Evolutionary conservation across 345 rosid species (phyloP).

Genomic region (Clausena lansium): DNA sequence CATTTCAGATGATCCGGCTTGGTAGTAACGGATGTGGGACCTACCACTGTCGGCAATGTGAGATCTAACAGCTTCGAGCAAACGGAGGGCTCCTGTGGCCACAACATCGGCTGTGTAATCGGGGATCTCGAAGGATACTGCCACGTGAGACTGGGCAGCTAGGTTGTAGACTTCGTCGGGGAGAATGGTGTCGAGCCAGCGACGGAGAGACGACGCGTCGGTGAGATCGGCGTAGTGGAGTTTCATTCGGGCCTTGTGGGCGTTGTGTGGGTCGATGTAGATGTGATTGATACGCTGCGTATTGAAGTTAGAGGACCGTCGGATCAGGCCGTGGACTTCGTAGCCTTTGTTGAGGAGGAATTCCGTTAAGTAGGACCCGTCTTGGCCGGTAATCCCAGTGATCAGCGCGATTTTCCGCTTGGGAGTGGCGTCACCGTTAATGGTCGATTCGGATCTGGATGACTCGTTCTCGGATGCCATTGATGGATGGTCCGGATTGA

Average conservation of each 20-base stretch:
- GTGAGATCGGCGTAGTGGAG: constrained; percentile 86
- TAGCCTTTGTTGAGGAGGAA: constrained; percentile 80
- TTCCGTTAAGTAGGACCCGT: constrained; percentile 92
- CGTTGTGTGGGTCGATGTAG: constrained; percentile 94
- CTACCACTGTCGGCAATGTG: constrained; percentile 74
- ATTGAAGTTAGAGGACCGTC: constrained; percentile 94
- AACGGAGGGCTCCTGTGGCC: constrained; percentile 91
- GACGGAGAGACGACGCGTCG: constrained; percentile 92
- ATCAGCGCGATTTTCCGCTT: constrained; percentile 59
- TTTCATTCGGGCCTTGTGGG: constrained; percentile 83
- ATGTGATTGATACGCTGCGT: constrained; percentile 95
- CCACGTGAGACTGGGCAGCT: constrained; percentile 94
- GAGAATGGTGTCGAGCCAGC: constrained; percentile 84
- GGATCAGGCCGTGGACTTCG: constrained; percentile 85
- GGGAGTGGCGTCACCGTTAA: constrained; percentile 31
- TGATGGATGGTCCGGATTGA: not conserved
- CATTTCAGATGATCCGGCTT: constrained; percentile 98
- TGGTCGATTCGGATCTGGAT: constrained; percentile 33
- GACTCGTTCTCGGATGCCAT: constrained; percentile 41
- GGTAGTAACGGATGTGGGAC: constrained; percentile 64
- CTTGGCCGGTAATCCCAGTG: constrained; percentile 96
- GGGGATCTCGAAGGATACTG: constrained; percentile 94
- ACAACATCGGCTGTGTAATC: constrained; percentile 95
- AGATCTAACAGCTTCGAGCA: constrained; percentile 92
- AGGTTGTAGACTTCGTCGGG: constrained; percentile 95